phyloP scores from a whole-genome alignment of 495 filamentous ascomycete species.

The Penicillium samsonianum region DNA sequence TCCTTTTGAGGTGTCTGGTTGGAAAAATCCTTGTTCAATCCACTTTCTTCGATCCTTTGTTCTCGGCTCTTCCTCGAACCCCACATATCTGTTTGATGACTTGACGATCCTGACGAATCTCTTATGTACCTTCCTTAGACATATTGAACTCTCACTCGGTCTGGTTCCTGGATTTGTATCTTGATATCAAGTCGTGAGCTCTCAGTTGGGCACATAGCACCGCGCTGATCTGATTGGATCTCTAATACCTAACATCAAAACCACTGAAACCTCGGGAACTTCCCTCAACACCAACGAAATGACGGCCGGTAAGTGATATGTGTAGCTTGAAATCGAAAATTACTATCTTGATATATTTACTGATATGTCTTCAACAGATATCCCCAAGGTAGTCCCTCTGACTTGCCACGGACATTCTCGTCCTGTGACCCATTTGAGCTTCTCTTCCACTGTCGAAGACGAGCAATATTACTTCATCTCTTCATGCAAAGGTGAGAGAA shows the following conservation, averaged over 20 bases:
- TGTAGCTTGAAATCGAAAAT: not conserved
- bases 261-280: slow-evolving; percentile 4
- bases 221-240: slow-evolving; percentile 3
- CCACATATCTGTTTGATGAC: slow-evolving; percentile 38
- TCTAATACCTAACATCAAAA: slow-evolving; percentile 14
- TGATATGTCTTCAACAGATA: slow-evolving; percentile 40
- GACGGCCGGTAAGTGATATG: slow-evolving; percentile 11
- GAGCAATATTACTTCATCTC: slow-evolving; percentile 93
- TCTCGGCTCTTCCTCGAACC: slow-evolving; percentile 19
- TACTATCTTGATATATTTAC: not conserved
- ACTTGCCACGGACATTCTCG: slow-evolving; percentile 98
- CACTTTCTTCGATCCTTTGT: slow-evolving; percentile 25
- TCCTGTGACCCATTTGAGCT: slow-evolving; percentile 91
- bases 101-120: slow-evolving; percentile 53
- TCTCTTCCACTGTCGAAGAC: slow-evolving; percentile 83
- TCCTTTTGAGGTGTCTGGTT: slow-evolving; percentile 9
- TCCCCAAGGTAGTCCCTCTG: slow-evolving; percentile 78
- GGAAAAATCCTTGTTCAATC: not conserved
- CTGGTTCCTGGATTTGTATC: slow-evolving; percentile 15
- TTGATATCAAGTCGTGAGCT: slow-evolving; percentile 3
- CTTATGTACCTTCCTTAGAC: slow-evolving; percentile 39
- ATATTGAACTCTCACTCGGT: slow-evolving; percentile 21
- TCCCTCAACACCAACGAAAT: slow-evolving; percentile 7
- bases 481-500: slow-evolving; percentile 85
- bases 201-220: slow-evolving; percentile 7